phyloP scores from a whole-genome alignment of 2,329 filamentous ascomycete species.

The Phaeosphaeriaceae sp. region DNA sequence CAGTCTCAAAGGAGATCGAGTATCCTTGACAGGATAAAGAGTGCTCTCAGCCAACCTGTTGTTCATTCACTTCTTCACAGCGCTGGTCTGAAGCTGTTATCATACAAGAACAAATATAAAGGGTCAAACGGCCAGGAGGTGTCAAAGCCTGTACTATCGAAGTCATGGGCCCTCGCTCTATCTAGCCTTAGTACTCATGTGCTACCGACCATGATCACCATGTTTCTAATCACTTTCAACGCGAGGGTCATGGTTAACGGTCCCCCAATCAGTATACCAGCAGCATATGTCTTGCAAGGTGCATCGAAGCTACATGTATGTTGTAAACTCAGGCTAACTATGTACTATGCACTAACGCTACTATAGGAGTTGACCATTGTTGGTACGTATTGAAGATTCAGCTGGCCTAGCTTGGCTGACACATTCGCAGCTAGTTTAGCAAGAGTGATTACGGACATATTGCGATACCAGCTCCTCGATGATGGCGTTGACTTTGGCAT shows the following conservation, averaged over 20 bases:
- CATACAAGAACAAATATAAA: slow-evolving; percentile 1
- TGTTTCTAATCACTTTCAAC: slow-evolving; percentile 5
- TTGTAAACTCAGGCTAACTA: background rate
- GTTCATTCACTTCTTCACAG: slow-evolving; percentile 3
- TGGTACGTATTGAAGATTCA: background rate
- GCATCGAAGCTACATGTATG: slow-evolving; percentile 8
- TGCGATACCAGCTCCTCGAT: slow-evolving; percentile 5
- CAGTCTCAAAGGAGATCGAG: background rate
- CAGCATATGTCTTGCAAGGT: slow-evolving; percentile 1
- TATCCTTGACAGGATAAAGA: background rate
- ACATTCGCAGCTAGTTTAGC: slow-evolving; percentile 2
- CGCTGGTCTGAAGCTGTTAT: slow-evolving; percentile 2
- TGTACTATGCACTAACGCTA: background rate
- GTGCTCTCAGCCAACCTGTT: background rate
- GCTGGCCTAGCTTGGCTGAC: background rate
- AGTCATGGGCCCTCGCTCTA: background rate
- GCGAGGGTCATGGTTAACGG: slow-evolving; percentile 4
- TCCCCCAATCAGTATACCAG: background rate
- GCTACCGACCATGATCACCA: slow-evolving; percentile 1
- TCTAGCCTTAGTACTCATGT: slow-evolving; percentile 1
- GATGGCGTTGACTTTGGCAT: slow-evolving; percentile 9
- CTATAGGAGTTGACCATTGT: background rate
- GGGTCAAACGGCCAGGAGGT: slow-evolving; percentile 3
- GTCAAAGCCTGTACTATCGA: slow-evolving; percentile 1
- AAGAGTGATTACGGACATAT: slow-evolving; percentile 3